Evolutionary conservation across 2,329 filamentous ascomycete genomes (phyloP).

Genomic region (Verticillium zaregamsianum): DNA sequence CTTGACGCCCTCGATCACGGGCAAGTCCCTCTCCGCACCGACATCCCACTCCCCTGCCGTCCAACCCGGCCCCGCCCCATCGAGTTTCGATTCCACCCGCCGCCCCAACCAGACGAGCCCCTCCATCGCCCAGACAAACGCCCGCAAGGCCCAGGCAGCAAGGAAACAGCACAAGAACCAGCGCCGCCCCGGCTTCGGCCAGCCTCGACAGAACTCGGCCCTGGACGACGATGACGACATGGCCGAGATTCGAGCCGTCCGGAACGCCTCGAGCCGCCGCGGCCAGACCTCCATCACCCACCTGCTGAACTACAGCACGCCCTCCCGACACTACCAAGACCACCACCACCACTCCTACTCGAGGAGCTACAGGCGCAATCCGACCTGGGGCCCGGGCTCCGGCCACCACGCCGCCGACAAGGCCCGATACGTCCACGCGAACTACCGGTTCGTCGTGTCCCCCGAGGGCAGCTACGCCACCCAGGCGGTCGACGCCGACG

Average conservation of each 20-base stretch:
- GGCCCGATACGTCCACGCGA: conserved; percentile 85
- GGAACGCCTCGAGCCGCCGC: conserved; percentile 64
- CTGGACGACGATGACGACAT: conserved; percentile 80
- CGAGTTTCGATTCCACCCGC: conserved; percentile 47
- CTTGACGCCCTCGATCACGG: conserved; percentile 32
- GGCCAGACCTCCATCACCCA: conserved; percentile 97
- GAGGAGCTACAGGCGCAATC: conserved; percentile 63
- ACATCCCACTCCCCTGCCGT: conserved; percentile 35
- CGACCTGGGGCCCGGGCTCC: conserved; percentile 80
- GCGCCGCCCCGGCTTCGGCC: conserved; percentile 54
- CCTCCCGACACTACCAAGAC: conserved; percentile 66
- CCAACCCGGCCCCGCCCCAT: conserved; percentile 33
- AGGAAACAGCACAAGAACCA: conserved; percentile 84
- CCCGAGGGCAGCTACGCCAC: conserved; percentile 74
- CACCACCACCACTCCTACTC: conserved; percentile 47
- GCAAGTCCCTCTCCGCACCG: conserved; percentile 48
- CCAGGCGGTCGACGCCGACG: conserved; percentile 81
- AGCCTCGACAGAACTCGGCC: conserved; percentile 24
- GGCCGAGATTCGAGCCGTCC: conserved; percentile 66
- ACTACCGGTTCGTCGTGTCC: conserved; percentile 94
- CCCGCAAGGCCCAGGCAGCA: conserved; percentile 70
- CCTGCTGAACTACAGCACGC: conserved; percentile 84
- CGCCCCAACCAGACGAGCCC: conserved; percentile 36
- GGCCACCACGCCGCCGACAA: conserved; percentile 91
- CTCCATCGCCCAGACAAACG: conserved; percentile 34